These are phyloP conservation scores for Chrysoporthe austroafricana DNA, from an alignment of 2,329 filamentous ascomycete species.

Conservation along the genomic window DNA sequence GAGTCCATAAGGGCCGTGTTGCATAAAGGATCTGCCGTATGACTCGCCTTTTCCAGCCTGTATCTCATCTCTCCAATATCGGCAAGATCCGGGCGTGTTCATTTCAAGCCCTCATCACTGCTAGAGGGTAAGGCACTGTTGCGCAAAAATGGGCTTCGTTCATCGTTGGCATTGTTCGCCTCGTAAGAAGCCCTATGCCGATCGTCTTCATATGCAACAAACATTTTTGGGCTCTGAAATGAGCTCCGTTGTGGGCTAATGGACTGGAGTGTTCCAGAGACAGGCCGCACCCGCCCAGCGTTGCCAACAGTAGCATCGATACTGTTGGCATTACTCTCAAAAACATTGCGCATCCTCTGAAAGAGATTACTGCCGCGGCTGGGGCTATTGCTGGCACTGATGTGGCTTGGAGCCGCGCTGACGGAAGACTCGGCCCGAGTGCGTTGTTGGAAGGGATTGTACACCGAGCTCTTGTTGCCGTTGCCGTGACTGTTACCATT, in stretches of 20 bases:
- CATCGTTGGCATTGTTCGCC: conserved; percentile 32
- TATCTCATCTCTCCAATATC: conserved; percentile 26
- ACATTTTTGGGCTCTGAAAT: background rate
- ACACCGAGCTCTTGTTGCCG: conserved; percentile 12
- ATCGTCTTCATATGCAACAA: background rate
- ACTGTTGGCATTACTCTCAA: conserved; percentile 37
- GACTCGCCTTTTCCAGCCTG: background rate
- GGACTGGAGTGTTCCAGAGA: conserved; percentile 14
- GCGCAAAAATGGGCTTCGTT: conserved; percentile 39
- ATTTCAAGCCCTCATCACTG: conserved; percentile 32
- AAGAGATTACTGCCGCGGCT: conserved; percentile 38
- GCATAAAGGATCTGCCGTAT: background rate
- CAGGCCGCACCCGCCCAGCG: background rate
- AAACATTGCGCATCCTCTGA: conserved; percentile 46
- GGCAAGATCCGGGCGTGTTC: conserved; percentile 44
- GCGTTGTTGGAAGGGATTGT: conserved; percentile 24
- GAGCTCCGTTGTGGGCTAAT: background rate
- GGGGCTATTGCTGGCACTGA: conserved; percentile 15
- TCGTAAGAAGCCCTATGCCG: conserved; percentile 25
- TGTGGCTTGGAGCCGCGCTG: conserved; percentile 16
- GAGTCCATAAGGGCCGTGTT: background rate
- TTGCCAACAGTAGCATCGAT: background rate
- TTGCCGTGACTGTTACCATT: conserved; percentile 14
- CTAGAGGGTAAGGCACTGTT: conserved; percentile 23
- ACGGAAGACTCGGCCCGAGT: conserved; percentile 23